These are phyloP conservation scores for Juglanconis oblonga DNA, from an alignment of 2,329 filamentous ascomycete genomes.

Conservation along the genomic window DNA sequence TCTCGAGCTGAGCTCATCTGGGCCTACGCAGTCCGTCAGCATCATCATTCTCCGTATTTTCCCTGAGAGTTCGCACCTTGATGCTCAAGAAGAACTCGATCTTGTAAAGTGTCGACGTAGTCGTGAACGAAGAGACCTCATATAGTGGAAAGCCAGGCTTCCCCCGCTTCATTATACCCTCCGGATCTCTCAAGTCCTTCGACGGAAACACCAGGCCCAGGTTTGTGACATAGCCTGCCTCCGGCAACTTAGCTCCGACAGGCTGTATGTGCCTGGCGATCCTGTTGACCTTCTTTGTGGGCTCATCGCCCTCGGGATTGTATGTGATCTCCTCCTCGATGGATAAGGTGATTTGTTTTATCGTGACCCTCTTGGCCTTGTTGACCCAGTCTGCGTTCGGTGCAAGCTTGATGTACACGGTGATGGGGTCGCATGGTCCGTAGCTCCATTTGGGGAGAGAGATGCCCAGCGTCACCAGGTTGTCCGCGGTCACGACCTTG, in stretches of 20 bases:
- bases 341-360: constrained; percentile 87
- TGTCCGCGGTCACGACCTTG: constrained; percentile 81
- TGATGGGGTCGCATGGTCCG: constrained; percentile 90
- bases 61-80: constrained; percentile 59
- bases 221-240: constrained; percentile 90
- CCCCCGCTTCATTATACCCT: constrained; percentile 81
- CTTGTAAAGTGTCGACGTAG: constrained; percentile 90
- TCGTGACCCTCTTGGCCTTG: constrained; percentile 88
- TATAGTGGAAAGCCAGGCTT: constrained; percentile 89
- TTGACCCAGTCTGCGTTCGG: constrained; percentile 89
- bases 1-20: constrained; percentile 85
- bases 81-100: constrained; percentile 96
- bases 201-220: constrained; percentile 86
- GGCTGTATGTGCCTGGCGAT: constrained; percentile 79
- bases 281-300: constrained; percentile 83
- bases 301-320: constrained; percentile 95
- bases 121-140: constrained; percentile 86
- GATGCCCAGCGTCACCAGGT: constrained; percentile 86
- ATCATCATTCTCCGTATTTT: no score
- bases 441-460: constrained; percentile 96
- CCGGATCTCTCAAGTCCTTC: constrained; percentile 80
- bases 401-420: constrained; percentile 89
- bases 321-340: constrained; percentile 99
- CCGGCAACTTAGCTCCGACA: constrained; percentile 81
- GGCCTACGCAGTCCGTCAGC: constrained; percentile 55